phyloP scores from a whole-genome alignment of 495 filamentous ascomycete species.

The Aspergillus mulundensis region DNA sequence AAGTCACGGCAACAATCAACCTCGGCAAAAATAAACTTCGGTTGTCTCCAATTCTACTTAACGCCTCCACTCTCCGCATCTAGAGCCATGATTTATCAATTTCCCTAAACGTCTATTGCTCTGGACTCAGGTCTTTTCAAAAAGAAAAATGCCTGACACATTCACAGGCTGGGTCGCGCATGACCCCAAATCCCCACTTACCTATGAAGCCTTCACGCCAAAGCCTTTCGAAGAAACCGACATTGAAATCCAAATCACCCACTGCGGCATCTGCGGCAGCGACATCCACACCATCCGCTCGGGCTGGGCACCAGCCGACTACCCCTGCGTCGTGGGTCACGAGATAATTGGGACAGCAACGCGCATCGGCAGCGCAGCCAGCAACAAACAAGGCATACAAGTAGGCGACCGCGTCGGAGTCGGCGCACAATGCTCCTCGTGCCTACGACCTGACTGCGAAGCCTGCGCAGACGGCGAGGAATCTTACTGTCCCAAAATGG shows the following conservation, averaged over 20 bases:
- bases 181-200: conserved; percentile 64
- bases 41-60: not conserved
- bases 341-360: conserved; percentile 69
- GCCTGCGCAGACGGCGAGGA: conserved; percentile 61
- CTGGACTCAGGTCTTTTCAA: not conserved
- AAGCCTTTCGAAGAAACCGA: conserved; percentile 77
- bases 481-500: conserved; percentile 61
- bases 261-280: conserved; percentile 81
- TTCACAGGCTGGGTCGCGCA: conserved; percentile 83
- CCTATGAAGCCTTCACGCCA: conserved; percentile 66
- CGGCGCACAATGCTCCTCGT: conserved; percentile 72
- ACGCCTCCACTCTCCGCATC: not conserved
- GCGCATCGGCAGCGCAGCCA: conserved; percentile 40
- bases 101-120: not conserved
- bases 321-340: conserved; percentile 75
- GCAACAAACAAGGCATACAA: conserved; percentile 40
- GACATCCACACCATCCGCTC: conserved; percentile 73
- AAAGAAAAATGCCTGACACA: conserved; percentile 27
- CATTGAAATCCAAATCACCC: conserved; percentile 58
- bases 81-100: not conserved
- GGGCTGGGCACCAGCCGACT: conserved; percentile 67
- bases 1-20: conserved; percentile 6
- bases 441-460: conserved; percentile 62
- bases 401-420: conserved; percentile 82
- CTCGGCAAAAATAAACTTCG: conserved; percentile 6